Conservation (phyloP, 192 early-diverging fungal species). For the Gigaspora rosea region DNA sequence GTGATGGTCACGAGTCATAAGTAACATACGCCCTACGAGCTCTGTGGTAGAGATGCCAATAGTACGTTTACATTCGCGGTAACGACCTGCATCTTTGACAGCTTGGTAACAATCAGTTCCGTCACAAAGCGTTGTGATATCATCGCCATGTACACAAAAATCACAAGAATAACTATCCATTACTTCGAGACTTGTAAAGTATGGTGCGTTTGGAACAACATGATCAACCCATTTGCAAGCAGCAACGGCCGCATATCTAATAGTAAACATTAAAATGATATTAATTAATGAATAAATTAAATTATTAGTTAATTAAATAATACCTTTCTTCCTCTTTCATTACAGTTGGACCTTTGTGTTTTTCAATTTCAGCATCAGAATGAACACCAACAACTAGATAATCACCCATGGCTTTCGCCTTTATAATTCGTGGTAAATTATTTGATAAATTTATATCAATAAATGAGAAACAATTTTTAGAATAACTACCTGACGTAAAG, state of each 20-base stretch:
- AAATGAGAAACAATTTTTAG: not conserved
- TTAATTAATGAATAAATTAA: not conserved
- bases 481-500: conserved; percentile 80
- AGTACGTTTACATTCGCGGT: conserved; percentile 95
- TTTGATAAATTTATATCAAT: not conserved
- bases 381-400: conserved; percentile 95
- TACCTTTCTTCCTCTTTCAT: conserved; percentile 95
- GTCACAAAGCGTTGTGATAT: conserved; percentile 95
- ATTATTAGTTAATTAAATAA: not conserved
- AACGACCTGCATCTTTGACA: conserved; percentile 93
- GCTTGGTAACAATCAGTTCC: conserved; percentile 96
- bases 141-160: conserved; percentile 96
- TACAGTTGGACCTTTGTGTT: conserved; percentile 95
- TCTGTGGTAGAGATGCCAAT: conserved; percentile 97
- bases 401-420: conserved; percentile 95
- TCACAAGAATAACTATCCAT: conserved; percentile 88
- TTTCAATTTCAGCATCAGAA: conserved; percentile 89
- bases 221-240: conserved; percentile 95
- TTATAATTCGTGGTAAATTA: conserved; percentile 4
- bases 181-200: conserved; percentile 83
- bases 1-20: conserved; percentile 89
- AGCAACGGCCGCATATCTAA: conserved; percentile 87
- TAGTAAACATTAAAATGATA: not conserved
- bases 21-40: conserved; percentile 92
- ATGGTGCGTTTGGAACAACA: conserved; percentile 91